phyloP scores from a whole-genome alignment of 2,329 filamentous ascomycete species.

The Emmonsiellopsis sp. region DNA sequence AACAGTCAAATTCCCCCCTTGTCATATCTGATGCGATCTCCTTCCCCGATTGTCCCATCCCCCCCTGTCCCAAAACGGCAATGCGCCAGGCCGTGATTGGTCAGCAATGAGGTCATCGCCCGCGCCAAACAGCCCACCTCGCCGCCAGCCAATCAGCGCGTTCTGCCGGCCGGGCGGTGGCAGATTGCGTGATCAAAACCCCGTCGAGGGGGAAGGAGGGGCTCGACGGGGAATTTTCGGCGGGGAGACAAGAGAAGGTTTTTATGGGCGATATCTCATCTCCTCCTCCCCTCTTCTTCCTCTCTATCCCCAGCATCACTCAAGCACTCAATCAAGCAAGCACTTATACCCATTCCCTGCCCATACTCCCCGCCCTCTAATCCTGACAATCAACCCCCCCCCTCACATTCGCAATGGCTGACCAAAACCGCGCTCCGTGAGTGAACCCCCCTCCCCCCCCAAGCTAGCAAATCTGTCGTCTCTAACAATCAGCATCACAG shows the following conservation, averaged over 20 bases:
- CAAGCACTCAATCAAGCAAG: no score
- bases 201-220: conserved; percentile 7
- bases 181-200: conserved; percentile 27
- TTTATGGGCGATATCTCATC: background rate
- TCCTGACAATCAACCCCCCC: conserved; percentile 1
- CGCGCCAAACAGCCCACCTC: conserved; percentile 19
- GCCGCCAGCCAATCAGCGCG: conserved; percentile 17
- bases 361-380: background rate
- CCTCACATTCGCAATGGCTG: conserved; percentile 24
- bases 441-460: conserved; percentile 10
- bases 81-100: background rate
- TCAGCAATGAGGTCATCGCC: conserved; percentile 5
- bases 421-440: conserved; percentile 34
- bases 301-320: background rate
- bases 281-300: background rate
- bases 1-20: no score
- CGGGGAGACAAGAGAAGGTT: no score
- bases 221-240: background rate
- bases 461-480: no score
- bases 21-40: background rate
- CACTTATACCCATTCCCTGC: no score
- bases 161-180: conserved; percentile 21
- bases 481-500: conserved; percentile 16
- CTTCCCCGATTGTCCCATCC: background rate
- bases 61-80: background rate